Evolutionary conservation across 2,329 filamentous ascomycete species (phyloP).

Genomic region (Plectosphaerella plurivora): DNA sequence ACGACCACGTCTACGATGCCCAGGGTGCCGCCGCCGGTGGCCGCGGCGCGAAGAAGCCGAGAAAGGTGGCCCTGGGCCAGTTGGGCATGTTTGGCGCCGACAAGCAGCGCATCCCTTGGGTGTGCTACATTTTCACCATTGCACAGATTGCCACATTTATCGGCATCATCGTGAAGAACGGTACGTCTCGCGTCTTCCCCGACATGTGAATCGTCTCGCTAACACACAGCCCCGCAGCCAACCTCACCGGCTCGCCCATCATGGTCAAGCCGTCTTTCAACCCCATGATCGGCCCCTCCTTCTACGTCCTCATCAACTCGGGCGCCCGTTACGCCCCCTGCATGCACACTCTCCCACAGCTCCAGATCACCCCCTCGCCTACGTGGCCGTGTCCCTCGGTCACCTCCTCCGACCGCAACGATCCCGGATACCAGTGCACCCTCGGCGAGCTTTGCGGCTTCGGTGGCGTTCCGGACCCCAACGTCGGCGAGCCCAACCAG

Average conservation of each 20-base stretch:
- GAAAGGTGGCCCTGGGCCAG: conserved; percentile 51
- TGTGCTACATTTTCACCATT: conserved; percentile 74
- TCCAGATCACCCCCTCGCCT: background rate
- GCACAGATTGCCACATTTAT: conserved; percentile 84
- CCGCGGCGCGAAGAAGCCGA: conserved; percentile 22
- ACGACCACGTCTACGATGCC: conserved; percentile 61
- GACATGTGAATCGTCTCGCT: background rate
- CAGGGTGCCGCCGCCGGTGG: conserved; percentile 20
- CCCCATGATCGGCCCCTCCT: conserved; percentile 93
- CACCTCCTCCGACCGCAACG: conserved; percentile 51
- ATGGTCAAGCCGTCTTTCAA: conserved; percentile 84
- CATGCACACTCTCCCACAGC: conserved; percentile 74
- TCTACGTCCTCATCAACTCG: conserved; percentile 92
- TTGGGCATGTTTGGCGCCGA: conserved; percentile 55
- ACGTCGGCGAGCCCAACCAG: conserved; percentile 70
- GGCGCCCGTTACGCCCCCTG: conserved; percentile 88
- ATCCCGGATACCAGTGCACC: conserved; percentile 55
- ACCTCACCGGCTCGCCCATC: conserved; percentile 74
- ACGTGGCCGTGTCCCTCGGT: conserved; percentile 78
- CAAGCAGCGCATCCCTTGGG: conserved; percentile 64
- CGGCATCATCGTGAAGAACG: conserved; percentile 78
- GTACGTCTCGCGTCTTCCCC: conserved; percentile 42
- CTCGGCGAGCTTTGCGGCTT: conserved; percentile 84
- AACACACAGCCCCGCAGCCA: conserved; percentile 38
- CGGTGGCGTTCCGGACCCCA: conserved; percentile 65